These are phyloP conservation scores for Corchorus olitorius DNA, from an alignment of 345 rosid genomes.

Conservation along the genomic window DNA sequence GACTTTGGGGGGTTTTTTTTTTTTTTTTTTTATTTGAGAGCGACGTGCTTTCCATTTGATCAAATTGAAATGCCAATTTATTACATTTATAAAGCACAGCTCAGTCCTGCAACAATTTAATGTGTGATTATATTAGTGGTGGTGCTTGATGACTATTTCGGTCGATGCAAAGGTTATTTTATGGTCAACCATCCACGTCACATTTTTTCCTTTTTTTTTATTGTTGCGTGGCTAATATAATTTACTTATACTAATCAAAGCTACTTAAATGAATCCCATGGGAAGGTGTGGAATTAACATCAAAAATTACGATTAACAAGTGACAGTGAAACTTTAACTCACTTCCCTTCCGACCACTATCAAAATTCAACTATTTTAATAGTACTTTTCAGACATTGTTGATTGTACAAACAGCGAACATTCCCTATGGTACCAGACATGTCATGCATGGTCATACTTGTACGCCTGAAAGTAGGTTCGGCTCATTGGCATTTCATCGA, in stretches of 20 bases:
- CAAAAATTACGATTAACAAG: conserved; percentile 2
- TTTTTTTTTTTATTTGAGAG: not conserved
- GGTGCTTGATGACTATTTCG: not conserved
- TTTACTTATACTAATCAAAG: not conserved
- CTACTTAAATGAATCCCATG: not conserved
- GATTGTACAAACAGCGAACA: not conserved
- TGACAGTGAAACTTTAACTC: conserved; percentile 6
- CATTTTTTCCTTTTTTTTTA: not conserved
- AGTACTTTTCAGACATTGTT: conserved; percentile 3
- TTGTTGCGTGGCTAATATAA: conserved; percentile 1
- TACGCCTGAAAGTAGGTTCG: not conserved
- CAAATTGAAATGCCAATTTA: not conserved
- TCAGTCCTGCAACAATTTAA: not conserved
- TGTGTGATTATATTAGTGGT: not conserved
- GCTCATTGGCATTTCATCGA: not conserved
- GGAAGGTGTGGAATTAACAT: conserved; percentile 7
- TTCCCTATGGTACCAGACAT: not conserved
- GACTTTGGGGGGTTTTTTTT: not conserved
- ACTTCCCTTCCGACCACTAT: too few relatives aligned
- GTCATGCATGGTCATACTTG: not conserved
- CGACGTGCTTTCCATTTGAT: not conserved
- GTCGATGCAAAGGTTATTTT: not conserved
- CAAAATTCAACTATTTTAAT: not conserved
- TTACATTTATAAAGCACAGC: not conserved
- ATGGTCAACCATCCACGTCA: conserved; percentile 14